Evolutionary conservation across 805 yeast species (phyloP).

Genomic region (Ogataea ganodermae): DNA sequence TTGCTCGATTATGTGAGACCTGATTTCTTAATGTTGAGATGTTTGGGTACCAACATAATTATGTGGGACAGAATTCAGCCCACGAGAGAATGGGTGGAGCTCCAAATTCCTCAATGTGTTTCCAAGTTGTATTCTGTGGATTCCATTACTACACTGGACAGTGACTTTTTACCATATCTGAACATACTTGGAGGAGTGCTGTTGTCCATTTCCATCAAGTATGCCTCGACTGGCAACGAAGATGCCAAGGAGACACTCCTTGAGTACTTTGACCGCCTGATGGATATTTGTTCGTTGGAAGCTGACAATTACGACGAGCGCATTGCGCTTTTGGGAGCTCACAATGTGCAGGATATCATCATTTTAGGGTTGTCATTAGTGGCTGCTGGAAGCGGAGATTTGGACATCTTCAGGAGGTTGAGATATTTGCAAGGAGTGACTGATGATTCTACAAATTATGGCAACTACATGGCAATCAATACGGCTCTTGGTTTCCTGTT

Average conservation of each 20-base stretch:
- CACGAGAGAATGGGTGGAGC: slow-evolving; percentile 54
- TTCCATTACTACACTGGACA: slow-evolving; percentile 42
- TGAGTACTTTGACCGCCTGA: slow-evolving; percentile 53
- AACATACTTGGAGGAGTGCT: slow-evolving; percentile 75
- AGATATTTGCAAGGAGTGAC: slow-evolving; percentile 67
- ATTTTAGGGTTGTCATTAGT: slow-evolving; percentile 68
- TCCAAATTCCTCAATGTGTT: slow-evolving; percentile 54
- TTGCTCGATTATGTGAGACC: slow-evolving; percentile 75
- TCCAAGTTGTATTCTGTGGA: slow-evolving; percentile 32
- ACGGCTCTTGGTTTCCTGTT: slow-evolving; percentile 86
- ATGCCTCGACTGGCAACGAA: slow-evolving; percentile 66
- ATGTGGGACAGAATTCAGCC: slow-evolving; percentile 68
- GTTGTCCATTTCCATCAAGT: slow-evolving; percentile 70
- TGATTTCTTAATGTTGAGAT: slow-evolving; percentile 66
- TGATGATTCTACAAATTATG: slow-evolving; percentile 47
- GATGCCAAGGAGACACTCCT: slow-evolving; percentile 58
- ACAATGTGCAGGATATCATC: slow-evolving; percentile 57
- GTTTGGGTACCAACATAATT: slow-evolving; percentile 63
- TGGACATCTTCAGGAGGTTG: slow-evolving; percentile 71
- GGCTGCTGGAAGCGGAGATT: slow-evolving; percentile 91
- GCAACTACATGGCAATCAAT: slow-evolving; percentile 75
- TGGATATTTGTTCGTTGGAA: slow-evolving; percentile 43
- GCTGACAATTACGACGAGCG: slow-evolving; percentile 57
- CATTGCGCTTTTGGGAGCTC: slow-evolving; percentile 54
- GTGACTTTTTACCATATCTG: slow-evolving; percentile 63